Evolutionary conservation across 2,329 filamentous ascomycete genomes (phyloP).

Genomic region (Iodosphaeria phyllophila): DNA sequence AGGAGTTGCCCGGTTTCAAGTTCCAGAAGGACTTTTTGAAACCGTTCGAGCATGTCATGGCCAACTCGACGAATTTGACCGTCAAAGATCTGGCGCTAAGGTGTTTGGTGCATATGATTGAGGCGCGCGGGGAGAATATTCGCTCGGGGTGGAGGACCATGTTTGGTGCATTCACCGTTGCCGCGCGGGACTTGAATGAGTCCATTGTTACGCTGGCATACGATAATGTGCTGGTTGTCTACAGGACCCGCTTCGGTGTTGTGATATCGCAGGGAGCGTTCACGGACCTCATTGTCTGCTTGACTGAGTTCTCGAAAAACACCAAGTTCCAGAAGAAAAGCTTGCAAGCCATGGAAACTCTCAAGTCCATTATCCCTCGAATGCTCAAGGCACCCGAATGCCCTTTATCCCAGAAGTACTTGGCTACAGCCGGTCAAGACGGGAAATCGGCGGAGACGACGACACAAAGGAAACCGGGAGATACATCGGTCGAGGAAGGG

Average conservation of each 20-base stretch:
- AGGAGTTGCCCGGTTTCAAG: slow-evolving; percentile 95
- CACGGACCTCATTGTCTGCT: slow-evolving; percentile 83
- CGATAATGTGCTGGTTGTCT: slow-evolving; percentile 90
- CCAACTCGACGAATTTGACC: slow-evolving; percentile 73
- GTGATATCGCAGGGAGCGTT: slow-evolving; percentile 95
- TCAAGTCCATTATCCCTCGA: slow-evolving; percentile 83
- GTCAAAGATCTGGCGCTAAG: slow-evolving; percentile 96
- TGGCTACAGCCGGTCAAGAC: slow-evolving; percentile 14
- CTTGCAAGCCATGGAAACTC: slow-evolving; percentile 79
- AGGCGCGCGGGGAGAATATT: slow-evolving; percentile 90
- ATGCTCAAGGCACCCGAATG: slow-evolving; percentile 96
- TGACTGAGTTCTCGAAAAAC: slow-evolving; percentile 98
- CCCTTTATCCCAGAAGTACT: slow-evolving; percentile 53
- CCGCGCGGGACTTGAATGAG: slow-evolving; percentile 83
- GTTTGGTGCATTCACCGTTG: slow-evolving; percentile 97
- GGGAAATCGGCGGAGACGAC: slow-evolving; percentile 22
- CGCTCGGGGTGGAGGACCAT: slow-evolving; percentile 97
- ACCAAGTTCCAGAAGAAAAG: slow-evolving; percentile 98
- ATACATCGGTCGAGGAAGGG: slow-evolving; percentile 85
- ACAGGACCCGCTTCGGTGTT: slow-evolving; percentile 86
- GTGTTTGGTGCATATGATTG: slow-evolving; percentile 98
- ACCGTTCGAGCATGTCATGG: slow-evolving; percentile 93
- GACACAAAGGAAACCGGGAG: slow-evolving; percentile 41
- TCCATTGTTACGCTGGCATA: slow-evolving; percentile 92
- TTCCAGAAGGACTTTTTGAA: slow-evolving; percentile 99